These are phyloP conservation scores for Diutina neorugosa DNA, from an alignment of 1,139 yeast species.

Conservation along the genomic window DNA sequence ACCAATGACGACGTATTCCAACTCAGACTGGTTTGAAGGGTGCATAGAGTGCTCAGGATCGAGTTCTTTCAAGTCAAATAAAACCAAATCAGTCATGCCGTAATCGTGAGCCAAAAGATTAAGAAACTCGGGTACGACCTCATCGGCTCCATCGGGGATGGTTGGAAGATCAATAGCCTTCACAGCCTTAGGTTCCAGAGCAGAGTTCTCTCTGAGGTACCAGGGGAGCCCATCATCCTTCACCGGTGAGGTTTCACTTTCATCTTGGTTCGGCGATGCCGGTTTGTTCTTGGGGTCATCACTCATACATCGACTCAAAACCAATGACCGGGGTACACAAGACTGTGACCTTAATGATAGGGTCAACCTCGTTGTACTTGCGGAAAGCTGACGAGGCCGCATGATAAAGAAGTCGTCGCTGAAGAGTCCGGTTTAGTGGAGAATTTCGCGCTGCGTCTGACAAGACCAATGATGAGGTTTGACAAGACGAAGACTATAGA, in stretches of 20 bases:
- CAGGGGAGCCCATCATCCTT: not conserved
- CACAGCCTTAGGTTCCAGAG: constrained; percentile 7
- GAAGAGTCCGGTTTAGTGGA: not conserved
- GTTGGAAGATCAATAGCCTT: constrained; percentile 24
- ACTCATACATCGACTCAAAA: not conserved
- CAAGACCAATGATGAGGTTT: not conserved
- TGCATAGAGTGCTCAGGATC: constrained; percentile 26
- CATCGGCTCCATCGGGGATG: constrained; percentile 49
- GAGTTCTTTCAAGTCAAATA: constrained; percentile 38
- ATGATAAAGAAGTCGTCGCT: not conserved
- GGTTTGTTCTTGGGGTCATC: not conserved
- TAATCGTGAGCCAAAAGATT: constrained; percentile 40
- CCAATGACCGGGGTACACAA: not conserved
- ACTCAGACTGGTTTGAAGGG: constrained; percentile 15
- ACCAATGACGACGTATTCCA: constrained; percentile 48
- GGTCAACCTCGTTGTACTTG: not conserved
- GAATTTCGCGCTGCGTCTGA: not conserved
- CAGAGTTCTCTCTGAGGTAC: constrained; percentile 1
- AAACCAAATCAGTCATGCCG: constrained; percentile 48
- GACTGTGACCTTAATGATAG: not conserved
- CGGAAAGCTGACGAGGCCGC: not conserved
- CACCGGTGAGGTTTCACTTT: not conserved
- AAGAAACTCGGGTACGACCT: constrained; percentile 31
- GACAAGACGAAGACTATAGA: too few species aligned
- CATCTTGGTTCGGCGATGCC: not conserved